Evolutionary conservation across 768 basidiomycete genomes (phyloP).

Genomic region (Boletus huronensis): DNA sequence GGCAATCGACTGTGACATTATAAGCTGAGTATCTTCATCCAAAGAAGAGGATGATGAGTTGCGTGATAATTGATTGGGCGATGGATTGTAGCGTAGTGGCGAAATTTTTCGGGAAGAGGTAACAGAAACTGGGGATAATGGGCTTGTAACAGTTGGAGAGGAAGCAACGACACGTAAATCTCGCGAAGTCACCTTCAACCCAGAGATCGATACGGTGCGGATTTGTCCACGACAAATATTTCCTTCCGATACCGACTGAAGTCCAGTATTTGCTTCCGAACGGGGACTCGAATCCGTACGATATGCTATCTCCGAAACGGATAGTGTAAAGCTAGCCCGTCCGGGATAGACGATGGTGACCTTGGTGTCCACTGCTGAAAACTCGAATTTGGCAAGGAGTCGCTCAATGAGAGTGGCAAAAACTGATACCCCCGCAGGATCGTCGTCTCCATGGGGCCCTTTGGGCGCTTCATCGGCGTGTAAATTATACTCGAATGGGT

Average conservation of each 20-base stretch:
- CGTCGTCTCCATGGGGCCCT: conserved; percentile 39
- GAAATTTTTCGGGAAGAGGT: conserved; percentile 14
- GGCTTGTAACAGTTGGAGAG: conserved; percentile 19
- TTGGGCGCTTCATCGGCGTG: conserved; percentile 35
- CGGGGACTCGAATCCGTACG: conserved; percentile 33
- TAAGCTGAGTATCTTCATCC: conserved; percentile 60
- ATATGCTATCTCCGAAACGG: conserved; percentile 57
- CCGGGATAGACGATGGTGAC: conserved; percentile 67
- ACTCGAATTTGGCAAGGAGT: conserved; percentile 74
- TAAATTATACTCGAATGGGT: conserved; percentile 42
- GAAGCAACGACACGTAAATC: conserved; percentile 35
- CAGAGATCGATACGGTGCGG: conserved; percentile 55
- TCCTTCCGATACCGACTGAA: conserved; percentile 13
- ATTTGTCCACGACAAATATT: conserved; percentile 22
- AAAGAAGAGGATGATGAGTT: conserved; percentile 56
- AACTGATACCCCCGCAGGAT: conserved; percentile 74
- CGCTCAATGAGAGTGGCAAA: conserved; percentile 79
- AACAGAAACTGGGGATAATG: conserved; percentile 28
- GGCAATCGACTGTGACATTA: conserved; percentile 76
- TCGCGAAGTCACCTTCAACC: conserved; percentile 50
- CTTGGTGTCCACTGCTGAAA: conserved; percentile 64
- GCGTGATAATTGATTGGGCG: conserved; percentile 33
- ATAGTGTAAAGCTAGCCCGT: conserved; percentile 58
- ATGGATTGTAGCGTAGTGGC: conserved; percentile 1
- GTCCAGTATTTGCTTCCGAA: conserved; percentile 27